phyloP scores from a whole-genome alignment of 1,284 basidiomycete species.

The Hypsizygus ulmarius region DNA sequence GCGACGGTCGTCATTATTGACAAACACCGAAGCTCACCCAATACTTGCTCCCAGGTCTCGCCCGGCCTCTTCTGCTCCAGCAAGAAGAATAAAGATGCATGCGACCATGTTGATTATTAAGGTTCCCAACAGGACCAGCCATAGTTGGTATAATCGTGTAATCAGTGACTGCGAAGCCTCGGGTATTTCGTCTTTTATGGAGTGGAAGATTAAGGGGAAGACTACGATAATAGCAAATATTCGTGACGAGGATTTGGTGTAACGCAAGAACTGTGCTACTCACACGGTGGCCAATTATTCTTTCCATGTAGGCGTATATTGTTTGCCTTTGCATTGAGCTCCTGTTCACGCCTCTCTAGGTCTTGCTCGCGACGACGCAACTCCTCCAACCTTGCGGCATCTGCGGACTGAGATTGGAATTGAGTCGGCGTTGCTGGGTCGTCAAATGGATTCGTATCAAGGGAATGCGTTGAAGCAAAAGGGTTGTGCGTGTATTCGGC shows the following conservation, averaged over 20 bases:
- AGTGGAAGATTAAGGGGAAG: constrained; percentile 93
- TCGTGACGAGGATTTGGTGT: too few species aligned
- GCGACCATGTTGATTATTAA: constrained; percentile 89
- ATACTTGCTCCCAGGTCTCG: constrained; percentile 80
- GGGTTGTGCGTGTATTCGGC: constrained; percentile 62
- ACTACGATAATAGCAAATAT: constrained; percentile 45
- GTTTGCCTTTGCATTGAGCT: constrained; percentile 65
- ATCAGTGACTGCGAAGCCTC: constrained; percentile 78
- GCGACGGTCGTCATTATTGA: constrained; percentile 24
- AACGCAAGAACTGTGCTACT: constrained; percentile 20
- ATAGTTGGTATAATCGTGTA: constrained; percentile 82
- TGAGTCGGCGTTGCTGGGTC: constrained; percentile 51
- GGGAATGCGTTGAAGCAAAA: constrained; percentile 79
- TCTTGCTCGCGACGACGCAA: constrained; percentile 75
- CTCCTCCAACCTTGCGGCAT: constrained; percentile 53
- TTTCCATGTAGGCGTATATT: constrained; percentile 77
- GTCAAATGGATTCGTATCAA: constrained; percentile 82
- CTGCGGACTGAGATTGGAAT: constrained; percentile 25
- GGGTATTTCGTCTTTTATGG: constrained; percentile 87
- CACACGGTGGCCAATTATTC: constrained; percentile 89
- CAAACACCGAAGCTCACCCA: constrained; percentile 48
- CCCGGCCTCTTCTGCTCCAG: constrained; percentile 75
- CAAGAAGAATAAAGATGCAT: constrained; percentile 82
- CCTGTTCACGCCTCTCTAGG: constrained; percentile 73
- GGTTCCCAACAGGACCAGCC: constrained; percentile 79